phyloP scores from a whole-genome alignment of 2,329 filamentous ascomycete species.

The Cyphellophora attinorum region DNA sequence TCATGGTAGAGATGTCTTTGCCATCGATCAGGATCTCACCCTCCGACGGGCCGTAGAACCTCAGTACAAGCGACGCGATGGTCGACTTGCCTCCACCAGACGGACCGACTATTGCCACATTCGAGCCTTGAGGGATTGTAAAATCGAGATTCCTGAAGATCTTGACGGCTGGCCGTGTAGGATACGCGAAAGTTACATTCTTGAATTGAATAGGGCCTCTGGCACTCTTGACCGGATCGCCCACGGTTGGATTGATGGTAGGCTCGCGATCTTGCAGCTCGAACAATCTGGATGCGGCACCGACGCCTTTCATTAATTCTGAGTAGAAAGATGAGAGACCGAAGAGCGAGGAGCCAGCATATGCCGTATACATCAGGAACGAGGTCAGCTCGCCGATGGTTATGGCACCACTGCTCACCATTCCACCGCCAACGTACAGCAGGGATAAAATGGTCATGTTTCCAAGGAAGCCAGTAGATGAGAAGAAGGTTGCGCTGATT shows the following conservation, averaged over 20 bases:
- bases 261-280: constrained; percentile 87
- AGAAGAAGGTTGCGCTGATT: constrained; percentile 85
- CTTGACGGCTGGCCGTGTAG: constrained; percentile 78
- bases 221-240: constrained; percentile 68
- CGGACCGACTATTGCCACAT: constrained; percentile 92
- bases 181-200: constrained; percentile 81
- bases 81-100: constrained; percentile 96
- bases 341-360: constrained; percentile 75
- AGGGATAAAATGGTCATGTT: constrained; percentile 94
- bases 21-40: constrained; percentile 78
- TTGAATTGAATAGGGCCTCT: constrained; percentile 83
- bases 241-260: constrained; percentile 77
- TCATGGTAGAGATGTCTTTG: constrained; percentile 73
- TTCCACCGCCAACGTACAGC: constrained; percentile 79
- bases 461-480: constrained; percentile 75
- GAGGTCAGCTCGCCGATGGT: constrained; percentile 87
- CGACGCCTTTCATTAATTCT: constrained; percentile 97
- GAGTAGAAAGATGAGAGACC: constrained; percentile 94
- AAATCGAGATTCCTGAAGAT: constrained; percentile 90
- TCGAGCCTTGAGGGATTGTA: constrained; percentile 82
- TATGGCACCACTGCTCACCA: constrained; percentile 79
- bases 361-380: constrained; percentile 97
- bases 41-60: constrained; percentile 77
- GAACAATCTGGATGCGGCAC: constrained; percentile 90
- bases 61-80: constrained; percentile 78